Percentiles rank a stretch among this genome's conserved stretches.
Evolutionary conservation across 768 basidiomycete species (phyloP).

Genomic region (Kwoniella mangroviensis): DNA sequence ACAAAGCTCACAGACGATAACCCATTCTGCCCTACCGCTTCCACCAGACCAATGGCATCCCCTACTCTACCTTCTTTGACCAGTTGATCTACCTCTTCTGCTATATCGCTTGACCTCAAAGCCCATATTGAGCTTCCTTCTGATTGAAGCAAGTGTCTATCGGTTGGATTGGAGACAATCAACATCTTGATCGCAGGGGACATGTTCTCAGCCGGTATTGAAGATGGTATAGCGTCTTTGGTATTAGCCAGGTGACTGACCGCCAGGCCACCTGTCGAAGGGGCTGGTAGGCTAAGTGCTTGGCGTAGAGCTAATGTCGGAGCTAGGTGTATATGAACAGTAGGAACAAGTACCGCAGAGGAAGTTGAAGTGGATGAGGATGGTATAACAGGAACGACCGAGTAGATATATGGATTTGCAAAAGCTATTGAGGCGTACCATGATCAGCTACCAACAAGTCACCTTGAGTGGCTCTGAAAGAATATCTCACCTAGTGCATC

Average conservation of each 20-base stretch:
- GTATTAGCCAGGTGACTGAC: constrained; percentile 55
- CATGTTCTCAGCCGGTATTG: constrained; percentile 63
- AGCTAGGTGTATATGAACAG: constrained; percentile 47
- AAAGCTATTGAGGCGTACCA: constrained; percentile 32
- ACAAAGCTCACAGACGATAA: constrained; percentile 36
- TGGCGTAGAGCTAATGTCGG: constrained; percentile 43
- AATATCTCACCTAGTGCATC: constrained; percentile 46
- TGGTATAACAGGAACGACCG: constrained; percentile 35
- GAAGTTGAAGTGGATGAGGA: constrained; percentile 20
- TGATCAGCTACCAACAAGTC: not conserved
- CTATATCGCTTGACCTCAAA: constrained; percentile 73
- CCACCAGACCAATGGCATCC: constrained; percentile 79
- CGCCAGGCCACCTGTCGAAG: constrained; percentile 28
- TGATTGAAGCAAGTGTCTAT: constrained; percentile 67
- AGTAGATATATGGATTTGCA: constrained; percentile 52
- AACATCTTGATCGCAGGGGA: constrained; percentile 28
- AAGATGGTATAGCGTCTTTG: constrained; percentile 51
- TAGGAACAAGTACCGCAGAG: constrained; percentile 18
- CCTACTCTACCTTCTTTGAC: constrained; percentile 70
- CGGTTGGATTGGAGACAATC: constrained; percentile 71
- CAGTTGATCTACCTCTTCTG: constrained; percentile 82
- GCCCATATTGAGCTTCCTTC: constrained; percentile 83
- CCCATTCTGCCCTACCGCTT: constrained; percentile 66
- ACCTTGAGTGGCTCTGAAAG: not conserved
- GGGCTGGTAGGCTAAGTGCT: constrained; percentile 34